Evolutionary conservation across 768 basidiomycete genomes (phyloP).

Genomic region (Suillus americanus): DNA sequence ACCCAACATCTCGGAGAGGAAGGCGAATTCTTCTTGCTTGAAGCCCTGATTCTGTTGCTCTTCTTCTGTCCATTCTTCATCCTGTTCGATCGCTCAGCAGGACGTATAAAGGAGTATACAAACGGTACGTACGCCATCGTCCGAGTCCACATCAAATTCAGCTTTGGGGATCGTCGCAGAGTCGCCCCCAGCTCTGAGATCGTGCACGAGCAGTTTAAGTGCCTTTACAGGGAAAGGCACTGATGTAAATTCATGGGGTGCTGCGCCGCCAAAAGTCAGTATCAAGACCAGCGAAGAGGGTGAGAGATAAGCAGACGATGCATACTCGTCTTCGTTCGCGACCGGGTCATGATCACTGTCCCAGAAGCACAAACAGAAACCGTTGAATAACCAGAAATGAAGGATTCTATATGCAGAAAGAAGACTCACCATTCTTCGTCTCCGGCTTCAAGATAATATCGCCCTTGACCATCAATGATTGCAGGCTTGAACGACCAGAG

Average conservation of each 20-base stretch:
- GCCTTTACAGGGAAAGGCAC: constrained; percentile 91
- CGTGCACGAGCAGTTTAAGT: constrained; percentile 84
- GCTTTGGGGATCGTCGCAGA: constrained; percentile 61
- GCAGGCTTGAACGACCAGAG: constrained; percentile 64
- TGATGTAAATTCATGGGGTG: constrained; percentile 81
- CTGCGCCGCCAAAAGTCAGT: constrained; percentile 42
- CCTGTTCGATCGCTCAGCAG: constrained; percentile 36
- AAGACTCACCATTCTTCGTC: constrained; percentile 73
- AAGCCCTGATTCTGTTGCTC: constrained; percentile 48
- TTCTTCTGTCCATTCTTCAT: constrained; percentile 94
- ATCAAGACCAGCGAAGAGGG: constrained; percentile 9
- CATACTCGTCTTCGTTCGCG: constrained; percentile 83
- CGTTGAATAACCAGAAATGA: constrained; percentile 15
- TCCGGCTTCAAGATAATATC: constrained; percentile 84
- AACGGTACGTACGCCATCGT: constrained; percentile 62
- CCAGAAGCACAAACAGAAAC: constrained; percentile 23
- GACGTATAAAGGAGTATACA: background rate
- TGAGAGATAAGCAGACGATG: constrained; percentile 16
- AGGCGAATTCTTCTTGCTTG: constrained; percentile 78
- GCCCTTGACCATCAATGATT: constrained; percentile 78
- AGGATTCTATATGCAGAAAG: constrained; percentile 10
- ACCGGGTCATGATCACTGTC: constrained; percentile 95
- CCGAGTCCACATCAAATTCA: constrained; percentile 63
- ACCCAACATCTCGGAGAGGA: constrained; percentile 81
- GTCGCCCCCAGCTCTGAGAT: constrained; percentile 80